Evolutionary conservation across 768 basidiomycete genomes (phyloP).

Genomic region (Hygrophoropsis aurantiaca): DNA sequence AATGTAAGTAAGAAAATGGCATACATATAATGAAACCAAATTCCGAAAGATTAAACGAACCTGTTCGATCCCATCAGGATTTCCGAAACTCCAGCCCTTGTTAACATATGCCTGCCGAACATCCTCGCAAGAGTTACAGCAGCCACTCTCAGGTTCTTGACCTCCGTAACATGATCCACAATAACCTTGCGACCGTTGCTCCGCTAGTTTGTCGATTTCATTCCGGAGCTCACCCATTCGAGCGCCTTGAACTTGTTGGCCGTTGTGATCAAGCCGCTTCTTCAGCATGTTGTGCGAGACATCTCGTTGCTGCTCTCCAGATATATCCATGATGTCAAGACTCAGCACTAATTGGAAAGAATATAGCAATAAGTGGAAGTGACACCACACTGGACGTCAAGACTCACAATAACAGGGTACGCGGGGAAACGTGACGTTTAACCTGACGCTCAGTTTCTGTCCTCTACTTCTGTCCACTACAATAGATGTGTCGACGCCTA

Average conservation of each 20-base stretch:
- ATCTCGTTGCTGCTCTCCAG: conserved; percentile 91
- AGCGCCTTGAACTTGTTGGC: conserved; percentile 56
- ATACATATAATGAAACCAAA: no score
- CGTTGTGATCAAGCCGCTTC: conserved; percentile 65
- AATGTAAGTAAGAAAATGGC: no score
- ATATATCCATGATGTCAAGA: conserved; percentile 97
- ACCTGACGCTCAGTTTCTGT: conserved; percentile 86
- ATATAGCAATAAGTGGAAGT: neutral
- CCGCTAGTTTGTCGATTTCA: conserved; percentile 80
- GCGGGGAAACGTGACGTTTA: conserved; percentile 94
- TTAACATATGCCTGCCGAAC: conserved; percentile 88
- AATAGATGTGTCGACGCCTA: conserved; percentile 87
- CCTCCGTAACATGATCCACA: conserved; percentile 99
- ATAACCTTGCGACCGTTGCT: conserved; percentile 59
- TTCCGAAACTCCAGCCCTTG: conserved; percentile 93
- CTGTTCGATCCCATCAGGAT: conserved; percentile 91
- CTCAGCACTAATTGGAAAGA: conserved; percentile 68
- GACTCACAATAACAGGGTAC: conserved; percentile 95
- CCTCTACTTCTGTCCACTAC: conserved; percentile 94
- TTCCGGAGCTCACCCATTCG: conserved; percentile 70
- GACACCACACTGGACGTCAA: neutral
- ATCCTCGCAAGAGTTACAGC: conserved; percentile 96
- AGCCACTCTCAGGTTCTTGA: conserved; percentile 68
- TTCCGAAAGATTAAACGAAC: no score
- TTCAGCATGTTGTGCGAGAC: conserved; percentile 88